A percentile compares a stretch with the other conserved stretches of the same genome.
phyloP scores from a whole-genome alignment of 306 rosid genomes.

The Arachis hypogaea region DNA sequence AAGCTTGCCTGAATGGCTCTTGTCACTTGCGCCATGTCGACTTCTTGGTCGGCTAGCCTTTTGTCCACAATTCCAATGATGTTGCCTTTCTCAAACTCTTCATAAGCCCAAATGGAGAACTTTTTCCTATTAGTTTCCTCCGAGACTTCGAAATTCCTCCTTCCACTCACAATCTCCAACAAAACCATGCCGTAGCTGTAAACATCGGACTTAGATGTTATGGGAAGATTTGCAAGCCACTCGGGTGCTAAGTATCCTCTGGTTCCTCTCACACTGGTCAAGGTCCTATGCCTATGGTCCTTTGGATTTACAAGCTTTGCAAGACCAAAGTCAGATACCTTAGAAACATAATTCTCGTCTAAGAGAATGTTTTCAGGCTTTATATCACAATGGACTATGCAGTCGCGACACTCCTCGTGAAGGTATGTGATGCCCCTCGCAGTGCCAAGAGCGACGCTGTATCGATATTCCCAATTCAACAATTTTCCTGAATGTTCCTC shows the following conservation, averaged over 20 bases:
- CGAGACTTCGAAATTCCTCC: conserved; percentile 75
- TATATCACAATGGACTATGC: conserved; percentile 88
- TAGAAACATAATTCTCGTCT: conserved; percentile 68
- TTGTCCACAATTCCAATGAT: conserved; percentile 58
- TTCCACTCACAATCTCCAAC: conserved; percentile 82
- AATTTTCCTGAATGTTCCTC: conserved; percentile 53
- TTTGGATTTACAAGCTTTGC: conserved; percentile 67
- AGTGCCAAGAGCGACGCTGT: conserved; percentile 69
- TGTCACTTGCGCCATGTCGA: conserved; percentile 65
- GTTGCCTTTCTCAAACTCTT: conserved; percentile 74
- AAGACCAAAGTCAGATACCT: conserved; percentile 91
- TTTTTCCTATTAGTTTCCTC: conserved; percentile 64
- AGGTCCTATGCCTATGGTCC: conserved; percentile 66
- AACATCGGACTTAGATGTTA: conserved; percentile 78
- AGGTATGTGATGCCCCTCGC: conserved; percentile 92
- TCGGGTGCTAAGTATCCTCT: conserved; percentile 91
- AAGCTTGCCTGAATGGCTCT: conserved; percentile 70
- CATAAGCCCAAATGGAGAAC: conserved; percentile 78
- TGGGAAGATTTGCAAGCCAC: conserved; percentile 84
- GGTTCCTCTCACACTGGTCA: conserved; percentile 79
- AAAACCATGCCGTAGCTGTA: conserved; percentile 88
- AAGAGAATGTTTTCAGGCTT: conserved; percentile 91
- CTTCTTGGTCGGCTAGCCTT: conserved; percentile 55
- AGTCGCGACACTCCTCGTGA: conserved; percentile 89
- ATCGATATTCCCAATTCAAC: conserved; percentile 73